Percentiles rank a stretch among this genome's conserved stretches.
These are phyloP conservation scores for Wickerhamiella shivajii DNA, from an alignment of 805 yeast genomes.

Conservation along the genomic window DNA sequence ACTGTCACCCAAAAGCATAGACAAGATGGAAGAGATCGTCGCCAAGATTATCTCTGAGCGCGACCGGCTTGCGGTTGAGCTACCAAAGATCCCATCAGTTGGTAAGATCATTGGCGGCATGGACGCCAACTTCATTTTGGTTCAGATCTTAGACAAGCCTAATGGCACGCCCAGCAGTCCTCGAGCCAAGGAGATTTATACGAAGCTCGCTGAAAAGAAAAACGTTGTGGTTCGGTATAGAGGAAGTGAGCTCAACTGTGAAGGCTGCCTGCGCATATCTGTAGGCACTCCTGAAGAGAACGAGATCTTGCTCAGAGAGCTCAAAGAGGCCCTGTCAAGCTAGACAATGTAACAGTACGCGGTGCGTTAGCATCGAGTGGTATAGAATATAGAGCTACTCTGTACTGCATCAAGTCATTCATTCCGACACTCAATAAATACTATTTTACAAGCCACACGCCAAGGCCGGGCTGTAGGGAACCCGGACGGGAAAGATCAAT, in stretches of 20 bases:
- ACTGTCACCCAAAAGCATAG: slow-evolving; percentile 41
- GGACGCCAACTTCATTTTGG: slow-evolving; percentile 73
- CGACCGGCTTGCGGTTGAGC: slow-evolving; percentile 33
- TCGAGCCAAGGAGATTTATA: slow-evolving; percentile 53
- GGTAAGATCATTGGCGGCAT: slow-evolving; percentile 70
- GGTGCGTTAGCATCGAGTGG: no score
- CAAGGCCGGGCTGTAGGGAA: slow-evolving; percentile 44
- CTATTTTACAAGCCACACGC: slow-evolving; percentile 14
- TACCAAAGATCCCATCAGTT: slow-evolving; percentile 45
- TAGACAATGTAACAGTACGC: no score
- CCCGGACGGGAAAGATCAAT: slow-evolving; percentile 35
- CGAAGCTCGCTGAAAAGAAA: slow-evolving; percentile 51
- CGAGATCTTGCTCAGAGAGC: slow-evolving; percentile 35
- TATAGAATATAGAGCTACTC: neutral
- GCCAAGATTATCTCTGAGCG: slow-evolving; percentile 41
- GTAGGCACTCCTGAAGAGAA: slow-evolving; percentile 78
- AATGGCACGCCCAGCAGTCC: slow-evolving; percentile 51
- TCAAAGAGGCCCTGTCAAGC: no score
- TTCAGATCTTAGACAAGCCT: slow-evolving; percentile 48
- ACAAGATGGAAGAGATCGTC: slow-evolving; percentile 43
- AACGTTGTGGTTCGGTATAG: slow-evolving; percentile 81
- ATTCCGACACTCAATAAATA: neutral
- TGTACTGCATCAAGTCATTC: neutral
- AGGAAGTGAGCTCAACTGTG: slow-evolving; percentile 81
- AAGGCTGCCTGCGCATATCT: slow-evolving; percentile 75